These are phyloP conservation scores for Begonia peltatifolia DNA, from an alignment of 306 rosid species.

Conservation along the genomic window DNA sequence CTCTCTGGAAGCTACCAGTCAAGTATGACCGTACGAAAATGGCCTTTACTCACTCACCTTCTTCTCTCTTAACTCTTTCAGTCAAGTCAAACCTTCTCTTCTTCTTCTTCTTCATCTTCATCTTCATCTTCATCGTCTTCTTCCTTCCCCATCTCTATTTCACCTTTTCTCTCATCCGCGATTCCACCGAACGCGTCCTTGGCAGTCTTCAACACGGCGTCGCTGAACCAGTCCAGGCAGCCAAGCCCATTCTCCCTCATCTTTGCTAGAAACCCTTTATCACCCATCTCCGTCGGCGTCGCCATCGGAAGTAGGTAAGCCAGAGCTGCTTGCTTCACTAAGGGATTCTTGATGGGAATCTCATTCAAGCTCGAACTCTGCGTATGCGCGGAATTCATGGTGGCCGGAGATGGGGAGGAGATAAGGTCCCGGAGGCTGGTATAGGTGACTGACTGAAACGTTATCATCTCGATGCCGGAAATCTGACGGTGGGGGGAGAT, in stretches of 20 bases:
- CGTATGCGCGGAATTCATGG: constrained; percentile 8
- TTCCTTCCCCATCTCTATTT: not conserved
- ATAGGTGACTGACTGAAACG: constrained; percentile 14
- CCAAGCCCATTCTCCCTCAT: constrained; percentile 18
- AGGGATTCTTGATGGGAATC: constrained; percentile 46
- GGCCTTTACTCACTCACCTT: too few species aligned
- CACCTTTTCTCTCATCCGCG: constrained; percentile 6
- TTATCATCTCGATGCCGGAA: constrained; percentile 24
- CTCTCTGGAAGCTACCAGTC: too few species aligned
- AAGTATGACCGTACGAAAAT: too few species aligned
- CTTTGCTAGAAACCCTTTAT: constrained; percentile 4
- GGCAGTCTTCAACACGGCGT: constrained; percentile 8
- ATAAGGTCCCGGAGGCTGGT: constrained; percentile 50
- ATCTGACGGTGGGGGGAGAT: constrained; percentile 3
- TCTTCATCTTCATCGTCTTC: not conserved
- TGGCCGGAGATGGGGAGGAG: constrained; percentile 9
- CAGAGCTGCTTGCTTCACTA: constrained; percentile 54
- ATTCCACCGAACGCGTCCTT: not conserved
- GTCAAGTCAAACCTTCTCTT: constrained; percentile 19
- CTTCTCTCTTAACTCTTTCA: not conserved
- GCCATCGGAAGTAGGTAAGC: constrained; percentile 57
- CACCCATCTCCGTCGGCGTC: constrained; percentile 5
- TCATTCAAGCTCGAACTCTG: constrained; percentile 29
- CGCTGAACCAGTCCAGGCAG: constrained; percentile 22
- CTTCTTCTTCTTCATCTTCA: not conserved